phyloP scores from a whole-genome alignment of 1,284 basidiomycete species.

The Ustilago vetiveriae region DNA sequence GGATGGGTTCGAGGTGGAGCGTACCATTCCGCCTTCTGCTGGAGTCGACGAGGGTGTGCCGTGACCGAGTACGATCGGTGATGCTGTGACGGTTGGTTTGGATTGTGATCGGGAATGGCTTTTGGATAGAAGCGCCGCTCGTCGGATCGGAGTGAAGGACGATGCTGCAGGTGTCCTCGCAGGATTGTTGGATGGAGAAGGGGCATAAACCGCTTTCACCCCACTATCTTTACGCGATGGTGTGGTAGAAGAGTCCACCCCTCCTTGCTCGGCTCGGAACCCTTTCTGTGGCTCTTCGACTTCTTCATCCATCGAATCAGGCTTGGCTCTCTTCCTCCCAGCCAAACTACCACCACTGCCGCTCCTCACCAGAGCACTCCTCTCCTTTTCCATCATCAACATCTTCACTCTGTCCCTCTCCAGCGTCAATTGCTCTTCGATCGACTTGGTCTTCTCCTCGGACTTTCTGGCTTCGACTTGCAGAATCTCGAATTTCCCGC shows the following conservation, averaged over 20 bases:
- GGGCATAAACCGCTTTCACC: conserved; percentile 24
- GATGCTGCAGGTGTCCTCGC: background rate
- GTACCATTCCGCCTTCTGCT: conserved; percentile 24
- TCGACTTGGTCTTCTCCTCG: background rate
- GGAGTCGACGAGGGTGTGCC: conserved; percentile 15
- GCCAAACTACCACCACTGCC: conserved; percentile 1
- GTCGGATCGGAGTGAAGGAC: conserved; percentile 27
- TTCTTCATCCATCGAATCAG: conserved; percentile 6
- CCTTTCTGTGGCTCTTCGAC: too few species aligned
- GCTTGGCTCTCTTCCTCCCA: conserved; percentile 28
- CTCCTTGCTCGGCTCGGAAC: too few species aligned
- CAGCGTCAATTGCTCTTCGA: conserved; percentile 3
- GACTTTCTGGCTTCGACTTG: conserved; percentile 10
- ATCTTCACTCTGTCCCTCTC: background rate
- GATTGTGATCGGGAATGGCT: too few species aligned
- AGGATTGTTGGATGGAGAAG: conserved; percentile 13
- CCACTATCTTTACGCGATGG: background rate
- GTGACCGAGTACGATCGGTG: conserved; percentile 7
- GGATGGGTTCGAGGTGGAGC: conserved; percentile 36
- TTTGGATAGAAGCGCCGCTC: conserved; percentile 1
- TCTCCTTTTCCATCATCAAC: background rate
- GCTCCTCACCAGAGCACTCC: background rate
- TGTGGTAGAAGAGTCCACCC: too few species aligned
- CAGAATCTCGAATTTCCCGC: conserved; percentile 19
- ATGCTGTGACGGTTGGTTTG: background rate